A percentile compares a stretch with the other conserved stretches of the same genome.
phyloP scores from a whole-genome alignment of 139 green algal species.

The Pleodorina starrii region DNA sequence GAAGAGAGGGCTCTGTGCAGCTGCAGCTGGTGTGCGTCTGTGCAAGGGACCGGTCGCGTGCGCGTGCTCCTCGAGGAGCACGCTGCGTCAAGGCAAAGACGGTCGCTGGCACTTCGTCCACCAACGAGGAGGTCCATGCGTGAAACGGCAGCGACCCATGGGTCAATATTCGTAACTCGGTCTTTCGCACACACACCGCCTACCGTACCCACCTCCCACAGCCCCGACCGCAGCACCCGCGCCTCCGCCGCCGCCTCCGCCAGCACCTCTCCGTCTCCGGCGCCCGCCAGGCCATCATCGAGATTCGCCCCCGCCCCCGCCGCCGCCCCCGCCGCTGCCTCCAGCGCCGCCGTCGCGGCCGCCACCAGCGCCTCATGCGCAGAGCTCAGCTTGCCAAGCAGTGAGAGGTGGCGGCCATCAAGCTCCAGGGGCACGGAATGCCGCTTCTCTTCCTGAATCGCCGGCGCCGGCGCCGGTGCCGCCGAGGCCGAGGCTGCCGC shows the following conservation, averaged over 20 bases:
- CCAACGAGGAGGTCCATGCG: no score
- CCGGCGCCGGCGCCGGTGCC: neutral
- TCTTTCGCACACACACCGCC: no score
- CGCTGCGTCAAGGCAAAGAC: no score
- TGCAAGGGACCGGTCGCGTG: no score
- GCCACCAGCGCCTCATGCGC: constrained; percentile 13
- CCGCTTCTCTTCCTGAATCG: neutral
- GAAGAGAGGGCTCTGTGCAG: no score
- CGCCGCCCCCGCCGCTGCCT: neutral
- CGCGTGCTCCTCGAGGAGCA: no score
- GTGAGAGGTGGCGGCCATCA: neutral
- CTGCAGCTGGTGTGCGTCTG: no score
- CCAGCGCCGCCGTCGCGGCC: neutral
- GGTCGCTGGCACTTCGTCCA: no score
- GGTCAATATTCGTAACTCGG: no score
- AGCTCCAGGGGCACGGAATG: constrained; percentile 6
- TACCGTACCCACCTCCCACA: constrained; percentile 46
- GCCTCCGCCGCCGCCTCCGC: constrained; percentile 2
- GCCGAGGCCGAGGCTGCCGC: neutral
- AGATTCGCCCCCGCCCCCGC: neutral
- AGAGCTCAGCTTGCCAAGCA: neutral
- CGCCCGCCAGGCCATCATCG: neutral
- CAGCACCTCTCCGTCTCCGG: neutral
- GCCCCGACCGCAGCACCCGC: neutral
- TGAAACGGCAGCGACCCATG: no score